Conservation (phyloP, 345 rosid genomes). For the Noccaea caerulescens region DNA sequence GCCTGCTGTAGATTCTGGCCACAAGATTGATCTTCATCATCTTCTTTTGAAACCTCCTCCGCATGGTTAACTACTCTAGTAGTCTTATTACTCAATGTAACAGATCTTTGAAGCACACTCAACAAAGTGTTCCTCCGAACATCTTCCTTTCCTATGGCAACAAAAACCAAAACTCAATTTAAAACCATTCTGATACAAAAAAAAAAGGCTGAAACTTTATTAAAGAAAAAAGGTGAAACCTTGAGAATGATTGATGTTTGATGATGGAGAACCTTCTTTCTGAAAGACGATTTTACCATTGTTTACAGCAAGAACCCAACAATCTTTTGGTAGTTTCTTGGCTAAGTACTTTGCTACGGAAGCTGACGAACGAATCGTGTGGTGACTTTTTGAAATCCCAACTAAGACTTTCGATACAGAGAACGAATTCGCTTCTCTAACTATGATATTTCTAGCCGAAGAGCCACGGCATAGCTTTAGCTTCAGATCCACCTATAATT, state of each 20-base stretch:
- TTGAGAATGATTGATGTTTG: constrained; percentile 41
- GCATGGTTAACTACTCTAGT: constrained; percentile 52
- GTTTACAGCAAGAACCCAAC: constrained; percentile 69
- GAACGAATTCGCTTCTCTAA: constrained; percentile 74
- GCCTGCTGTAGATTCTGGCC: constrained; percentile 53
- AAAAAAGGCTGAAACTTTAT: not conserved
- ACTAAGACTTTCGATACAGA: constrained; percentile 66
- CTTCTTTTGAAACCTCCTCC: constrained; percentile 30
- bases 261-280: constrained; percentile 58
- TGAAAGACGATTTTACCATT: constrained; percentile 76
- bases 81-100: constrained; percentile 53
- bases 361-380: constrained; percentile 60
- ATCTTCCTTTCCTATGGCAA: constrained; percentile 56
- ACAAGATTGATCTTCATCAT: constrained; percentile 21
- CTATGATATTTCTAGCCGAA: constrained; percentile 65
- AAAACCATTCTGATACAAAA: not conserved
- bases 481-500: constrained; percentile 86
- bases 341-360: constrained; percentile 90
- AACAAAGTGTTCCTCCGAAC: constrained; percentile 53
- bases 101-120: constrained; percentile 59
- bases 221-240: constrained; percentile 43
- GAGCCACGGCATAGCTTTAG: constrained; percentile 84
- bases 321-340: constrained; percentile 61
- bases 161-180: not conserved
- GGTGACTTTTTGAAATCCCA: constrained; percentile 59